Evolutionary conservation across 1,284 basidiomycete genomes (phyloP).

Genomic region (Microbotryum violaceum): DNA sequence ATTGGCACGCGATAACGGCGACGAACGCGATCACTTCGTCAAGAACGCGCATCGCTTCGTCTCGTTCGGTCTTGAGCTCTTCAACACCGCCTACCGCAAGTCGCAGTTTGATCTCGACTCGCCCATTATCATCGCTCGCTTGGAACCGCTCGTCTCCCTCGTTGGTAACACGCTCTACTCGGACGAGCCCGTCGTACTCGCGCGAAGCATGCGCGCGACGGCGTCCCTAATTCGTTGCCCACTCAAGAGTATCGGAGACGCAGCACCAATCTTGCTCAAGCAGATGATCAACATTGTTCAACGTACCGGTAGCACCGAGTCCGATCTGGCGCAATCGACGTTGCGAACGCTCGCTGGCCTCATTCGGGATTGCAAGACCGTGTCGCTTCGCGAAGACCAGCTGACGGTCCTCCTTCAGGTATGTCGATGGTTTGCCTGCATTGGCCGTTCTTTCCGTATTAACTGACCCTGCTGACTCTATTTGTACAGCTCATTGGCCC

Average conservation of each 20-base stretch:
- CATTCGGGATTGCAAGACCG: conserved; percentile 71
- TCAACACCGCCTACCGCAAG: conserved; percentile 77
- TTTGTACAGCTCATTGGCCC: conserved; percentile 72
- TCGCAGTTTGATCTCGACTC: conserved; percentile 73
- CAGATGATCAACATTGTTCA: conserved; percentile 82
- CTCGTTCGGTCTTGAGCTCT: conserved; percentile 83
- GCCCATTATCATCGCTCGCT: conserved; percentile 62
- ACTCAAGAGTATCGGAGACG: conserved; percentile 64
- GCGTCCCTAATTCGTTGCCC: conserved; percentile 80
- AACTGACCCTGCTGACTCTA: neutral
- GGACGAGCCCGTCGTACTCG: conserved; percentile 67
- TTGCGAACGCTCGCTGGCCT: conserved; percentile 79
- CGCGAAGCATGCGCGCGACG: conserved; percentile 69
- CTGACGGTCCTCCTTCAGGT: conserved; percentile 59
- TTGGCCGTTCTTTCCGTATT: too few species aligned
- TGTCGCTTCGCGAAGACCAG: conserved; percentile 81
- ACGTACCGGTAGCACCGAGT: conserved; percentile 77
- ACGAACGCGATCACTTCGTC: conserved; percentile 61
- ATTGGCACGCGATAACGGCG: conserved; percentile 56
- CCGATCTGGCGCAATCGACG: conserved; percentile 80
- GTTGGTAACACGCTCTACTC: conserved; percentile 93
- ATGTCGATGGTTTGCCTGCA: neutral
- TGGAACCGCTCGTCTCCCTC: conserved; percentile 77
- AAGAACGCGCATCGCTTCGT: conserved; percentile 84
- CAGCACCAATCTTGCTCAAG: conserved; percentile 72